Evolutionary conservation across 495 filamentous ascomycete species (phyloP).

Genomic region (Polyplosphaeria fusca): DNA sequence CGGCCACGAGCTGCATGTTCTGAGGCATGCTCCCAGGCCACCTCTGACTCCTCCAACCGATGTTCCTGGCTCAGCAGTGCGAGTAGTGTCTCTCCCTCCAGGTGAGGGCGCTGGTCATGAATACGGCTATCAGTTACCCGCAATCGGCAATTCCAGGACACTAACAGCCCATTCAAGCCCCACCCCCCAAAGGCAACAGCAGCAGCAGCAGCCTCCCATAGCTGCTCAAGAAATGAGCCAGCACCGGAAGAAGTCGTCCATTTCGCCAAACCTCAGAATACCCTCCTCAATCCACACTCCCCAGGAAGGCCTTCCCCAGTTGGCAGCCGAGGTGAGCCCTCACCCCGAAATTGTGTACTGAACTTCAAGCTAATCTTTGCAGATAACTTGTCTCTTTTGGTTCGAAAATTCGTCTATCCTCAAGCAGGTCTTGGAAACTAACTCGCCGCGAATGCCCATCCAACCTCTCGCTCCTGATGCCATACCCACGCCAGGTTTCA

Average conservation of each 20-base stretch:
- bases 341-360: too few relatives aligned
- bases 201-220: not conserved
- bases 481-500: slow-evolving; percentile 72
- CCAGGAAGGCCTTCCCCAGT: slow-evolving; percentile 32
- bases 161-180: slow-evolving; percentile 10
- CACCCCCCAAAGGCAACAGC: slow-evolving; percentile 3
- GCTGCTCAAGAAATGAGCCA: slow-evolving; percentile 13
- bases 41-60: slow-evolving; percentile 28
- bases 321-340: slow-evolving; percentile 34
- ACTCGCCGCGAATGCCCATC: slow-evolving; percentile 47
- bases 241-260: slow-evolving; percentile 17
- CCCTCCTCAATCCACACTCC: slow-evolving; percentile 30
- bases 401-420: slow-evolving; percentile 85
- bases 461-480: slow-evolving; percentile 65
- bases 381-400: slow-evolving; percentile 98
- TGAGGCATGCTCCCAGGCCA: slow-evolving; percentile 3
- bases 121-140: slow-evolving; percentile 16
- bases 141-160: slow-evolving; percentile 24
- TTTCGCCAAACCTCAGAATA: slow-evolving; percentile 33
- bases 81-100: slow-evolving; percentile 23
- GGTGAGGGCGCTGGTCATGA: slow-evolving; percentile 16
- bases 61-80: slow-evolving; percentile 16
- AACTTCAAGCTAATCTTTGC: too few relatives aligned
- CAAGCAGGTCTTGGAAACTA: slow-evolving; percentile 65
- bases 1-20: slow-evolving; percentile 3